phyloP scores from a whole-genome alignment of 2,329 filamentous ascomycete species.

The Clarireedia homoeocarpa region DNA sequence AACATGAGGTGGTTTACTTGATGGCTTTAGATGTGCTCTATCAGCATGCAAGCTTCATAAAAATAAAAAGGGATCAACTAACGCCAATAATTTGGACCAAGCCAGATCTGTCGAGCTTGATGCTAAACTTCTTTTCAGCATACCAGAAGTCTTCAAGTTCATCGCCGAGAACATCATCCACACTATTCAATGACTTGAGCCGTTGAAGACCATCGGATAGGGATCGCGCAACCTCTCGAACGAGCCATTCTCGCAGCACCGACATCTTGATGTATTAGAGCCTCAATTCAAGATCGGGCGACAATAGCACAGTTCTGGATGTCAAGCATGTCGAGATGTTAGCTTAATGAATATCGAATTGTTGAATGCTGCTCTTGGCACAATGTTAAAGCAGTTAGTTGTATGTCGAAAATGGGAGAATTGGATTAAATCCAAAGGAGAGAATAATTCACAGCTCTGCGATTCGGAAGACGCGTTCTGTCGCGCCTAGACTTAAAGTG shows the following conservation, averaged over 20 bases:
- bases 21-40: no score
- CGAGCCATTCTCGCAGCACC: neutral
- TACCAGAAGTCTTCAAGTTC: neutral
- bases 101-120: neutral
- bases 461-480: neutral
- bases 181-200: neutral
- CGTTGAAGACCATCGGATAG: neutral
- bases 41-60: neutral
- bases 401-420: no score
- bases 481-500: neutral
- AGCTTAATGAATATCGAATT: no score
- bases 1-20: neutral
- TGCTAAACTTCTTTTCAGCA: neutral
- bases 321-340: no score
- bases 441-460: no score
- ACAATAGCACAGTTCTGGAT: no score
- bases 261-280: neutral
- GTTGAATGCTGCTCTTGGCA: no score
- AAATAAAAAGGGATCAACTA: neutral
- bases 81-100: constrained; percentile 2
- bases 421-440: neutral
- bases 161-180: neutral
- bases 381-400: no score
- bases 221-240: neutral
- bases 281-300: no score